Evolutionary conservation across 441 rosid genomes (phyloP).

Genomic region (Mallotus repandus): DNA sequence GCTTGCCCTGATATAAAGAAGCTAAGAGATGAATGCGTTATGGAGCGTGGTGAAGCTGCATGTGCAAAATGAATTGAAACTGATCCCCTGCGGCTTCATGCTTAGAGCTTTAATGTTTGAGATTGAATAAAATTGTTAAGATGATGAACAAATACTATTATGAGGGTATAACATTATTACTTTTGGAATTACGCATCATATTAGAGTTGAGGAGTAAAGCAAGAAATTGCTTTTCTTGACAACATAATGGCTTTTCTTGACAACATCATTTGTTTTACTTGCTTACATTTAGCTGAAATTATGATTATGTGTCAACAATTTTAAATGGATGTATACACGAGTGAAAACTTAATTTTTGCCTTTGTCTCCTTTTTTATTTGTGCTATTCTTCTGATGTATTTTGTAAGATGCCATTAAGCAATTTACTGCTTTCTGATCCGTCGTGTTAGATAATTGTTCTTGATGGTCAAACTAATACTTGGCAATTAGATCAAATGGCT

Average conservation of each 20-base stretch:
- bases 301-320: background rate
- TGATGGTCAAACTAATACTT: no score
- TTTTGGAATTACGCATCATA: slow-evolving; percentile 10
- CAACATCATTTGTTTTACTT: slow-evolving; percentile 3
- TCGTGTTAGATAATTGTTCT: no score
- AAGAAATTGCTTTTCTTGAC: slow-evolving; percentile 14
- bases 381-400: no score
- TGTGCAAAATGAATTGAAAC: slow-evolving; percentile 95
- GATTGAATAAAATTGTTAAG: slow-evolving; percentile 16
- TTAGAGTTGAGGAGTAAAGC: slow-evolving; percentile 28
- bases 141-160: slow-evolving; percentile 25
- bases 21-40: slow-evolving; percentile 90
- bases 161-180: slow-evolving; percentile 17
- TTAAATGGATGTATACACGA: background rate
- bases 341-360: background rate
- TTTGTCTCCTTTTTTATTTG: no score
- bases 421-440: no score
- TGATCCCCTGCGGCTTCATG: slow-evolving; percentile 80
- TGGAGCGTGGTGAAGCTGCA: slow-evolving; percentile 81
- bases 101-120: slow-evolving; percentile 88
- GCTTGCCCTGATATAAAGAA: slow-evolving; percentile 93
- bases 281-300: background rate
- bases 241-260: slow-evolving; percentile 5
- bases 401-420: no score
- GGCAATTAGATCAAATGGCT: no score